Evolutionary conservation across 2,329 filamentous ascomycete genomes (phyloP).

Genomic region (Drechslerella stenobrocha): DNA sequence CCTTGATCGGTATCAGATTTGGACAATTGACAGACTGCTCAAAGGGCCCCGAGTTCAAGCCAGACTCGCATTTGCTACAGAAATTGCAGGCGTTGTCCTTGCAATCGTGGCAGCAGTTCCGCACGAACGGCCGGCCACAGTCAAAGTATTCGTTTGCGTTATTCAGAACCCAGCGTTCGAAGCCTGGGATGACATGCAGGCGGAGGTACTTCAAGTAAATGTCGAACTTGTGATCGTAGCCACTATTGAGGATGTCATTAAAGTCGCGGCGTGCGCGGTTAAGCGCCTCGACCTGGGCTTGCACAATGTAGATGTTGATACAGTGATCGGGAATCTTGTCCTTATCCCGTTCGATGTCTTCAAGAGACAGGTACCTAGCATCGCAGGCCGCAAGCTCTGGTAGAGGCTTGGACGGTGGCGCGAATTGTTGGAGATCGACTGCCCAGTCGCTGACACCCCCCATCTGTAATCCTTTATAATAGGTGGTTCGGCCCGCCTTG

Average conservation of each 20-base stretch:
- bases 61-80: not conserved
- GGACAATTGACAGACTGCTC: no score
- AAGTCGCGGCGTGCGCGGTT: not conserved
- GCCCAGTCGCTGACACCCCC: conserved; percentile 26
- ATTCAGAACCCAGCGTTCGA: conserved; percentile 2
- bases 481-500: conserved; percentile 1
- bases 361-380: conserved; percentile 6
- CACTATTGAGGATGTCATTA: not conserved
- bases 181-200: conserved; percentile 1
- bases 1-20: no score
- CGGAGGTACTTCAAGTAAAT: conserved; percentile 6
- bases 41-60: not conserved
- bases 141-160: conserved; percentile 8
- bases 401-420: not conserved
- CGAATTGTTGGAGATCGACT: conserved; percentile 22
- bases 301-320: conserved; percentile 15
- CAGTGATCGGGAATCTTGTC: conserved; percentile 16
- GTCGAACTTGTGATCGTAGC: conserved; percentile 11
- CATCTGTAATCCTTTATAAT: conserved; percentile 10
- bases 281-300: conserved; percentile 8
- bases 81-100: no score
- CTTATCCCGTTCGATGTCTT: conserved; percentile 11
- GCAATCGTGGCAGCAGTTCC: no score
- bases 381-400: conserved; percentile 5
- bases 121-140: conserved; percentile 2